Evolutionary conservation across 2,329 filamentous ascomycete species (phyloP).

Genomic region (Aaosphaeria arxii): DNA sequence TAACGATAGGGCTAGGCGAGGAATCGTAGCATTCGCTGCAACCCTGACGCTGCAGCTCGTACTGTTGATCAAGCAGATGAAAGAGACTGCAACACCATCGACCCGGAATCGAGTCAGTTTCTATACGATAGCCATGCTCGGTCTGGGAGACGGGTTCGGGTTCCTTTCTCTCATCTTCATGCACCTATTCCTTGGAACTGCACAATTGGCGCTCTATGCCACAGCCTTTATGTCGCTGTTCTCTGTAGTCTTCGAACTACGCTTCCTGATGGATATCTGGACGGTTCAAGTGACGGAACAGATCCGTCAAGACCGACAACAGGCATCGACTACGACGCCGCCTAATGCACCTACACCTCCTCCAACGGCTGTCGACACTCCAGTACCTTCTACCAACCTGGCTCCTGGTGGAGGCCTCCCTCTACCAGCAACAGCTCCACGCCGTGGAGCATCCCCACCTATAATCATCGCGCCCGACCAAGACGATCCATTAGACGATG

Average conservation of each 20-base stretch:
- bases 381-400: slow-evolving; percentile 16
- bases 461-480: slow-evolving; percentile 61
- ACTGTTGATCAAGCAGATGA: slow-evolving; percentile 60
- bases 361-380: slow-evolving; percentile 12
- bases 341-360: slow-evolving; percentile 13
- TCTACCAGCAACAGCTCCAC: slow-evolving; percentile 49
- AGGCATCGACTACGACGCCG: slow-evolving; percentile 28
- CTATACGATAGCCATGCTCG: slow-evolving; percentile 61
- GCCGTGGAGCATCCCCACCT: slow-evolving; percentile 48
- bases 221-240: slow-evolving; percentile 59
- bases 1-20: slow-evolving; percentile 49
- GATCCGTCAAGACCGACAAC: slow-evolving; percentile 43
- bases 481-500: slow-evolving; percentile 44
- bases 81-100: slow-evolving; percentile 62
- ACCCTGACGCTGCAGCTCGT: slow-evolving; percentile 53
- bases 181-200: slow-evolving; percentile 49
- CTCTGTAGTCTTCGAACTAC: slow-evolving; percentile 61
- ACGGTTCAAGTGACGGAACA: slow-evolving; percentile 56
- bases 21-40: slow-evolving; percentile 52
- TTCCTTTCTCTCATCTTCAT: slow-evolving; percentile 55
- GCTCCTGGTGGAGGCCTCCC: slow-evolving; percentile 41
- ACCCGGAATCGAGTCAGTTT: slow-evolving; percentile 63
- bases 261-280: slow-evolving; percentile 67
- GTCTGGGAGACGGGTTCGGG: slow-evolving; percentile 59
- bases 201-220: slow-evolving; percentile 55